These are phyloP conservation scores for Rhodotorula babjevae DNA, from an alignment of 768 basidiomycete species.

Conservation along the genomic window DNA sequence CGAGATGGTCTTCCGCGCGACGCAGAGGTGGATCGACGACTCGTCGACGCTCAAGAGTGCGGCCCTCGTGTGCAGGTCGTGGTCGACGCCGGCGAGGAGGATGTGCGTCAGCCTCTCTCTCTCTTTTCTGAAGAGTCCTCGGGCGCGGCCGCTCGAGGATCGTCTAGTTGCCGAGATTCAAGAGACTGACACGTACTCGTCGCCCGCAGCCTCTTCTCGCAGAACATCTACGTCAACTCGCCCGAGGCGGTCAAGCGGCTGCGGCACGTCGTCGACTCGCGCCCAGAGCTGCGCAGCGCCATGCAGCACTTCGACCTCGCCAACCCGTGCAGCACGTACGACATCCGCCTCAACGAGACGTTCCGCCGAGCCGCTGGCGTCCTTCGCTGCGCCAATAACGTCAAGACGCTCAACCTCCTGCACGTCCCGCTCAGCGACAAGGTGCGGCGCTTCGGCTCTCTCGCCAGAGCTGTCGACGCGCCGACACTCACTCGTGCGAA, in stretches of 20 bases:
- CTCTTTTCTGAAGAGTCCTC: neutral
- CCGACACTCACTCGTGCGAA: neutral
- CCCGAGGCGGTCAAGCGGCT: neutral
- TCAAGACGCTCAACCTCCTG: slow-evolving; percentile 1
- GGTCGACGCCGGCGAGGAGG: slow-evolving; percentile 4
- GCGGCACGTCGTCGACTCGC: neutral
- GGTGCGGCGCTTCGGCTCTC: neutral
- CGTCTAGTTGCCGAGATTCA: no score
- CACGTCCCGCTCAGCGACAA: slow-evolving; percentile 13
- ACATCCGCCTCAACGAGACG: neutral
- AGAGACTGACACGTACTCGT: neutral
- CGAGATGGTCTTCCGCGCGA: neutral
- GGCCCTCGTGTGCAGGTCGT: slow-evolving; percentile 1
- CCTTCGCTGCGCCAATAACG: neutral
- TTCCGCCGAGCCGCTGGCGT: slow-evolving; percentile 2
- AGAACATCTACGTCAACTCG: neutral
- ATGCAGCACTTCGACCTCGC: neutral
- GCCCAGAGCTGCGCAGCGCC: neutral
- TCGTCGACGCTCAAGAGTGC: neutral
- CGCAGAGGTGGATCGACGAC: neutral
- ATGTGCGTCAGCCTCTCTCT: neutral
- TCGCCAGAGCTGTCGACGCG: neutral
- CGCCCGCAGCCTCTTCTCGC: slow-evolving; percentile 11
- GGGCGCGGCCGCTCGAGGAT: no score
- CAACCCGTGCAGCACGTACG: neutral